A percentile compares a stretch with the other conserved stretches of the same genome.
These are phyloP conservation scores for Cryptococcus sp. DNA, from an alignment of 1,284 basidiomycete genomes.

Conservation along the genomic window DNA sequence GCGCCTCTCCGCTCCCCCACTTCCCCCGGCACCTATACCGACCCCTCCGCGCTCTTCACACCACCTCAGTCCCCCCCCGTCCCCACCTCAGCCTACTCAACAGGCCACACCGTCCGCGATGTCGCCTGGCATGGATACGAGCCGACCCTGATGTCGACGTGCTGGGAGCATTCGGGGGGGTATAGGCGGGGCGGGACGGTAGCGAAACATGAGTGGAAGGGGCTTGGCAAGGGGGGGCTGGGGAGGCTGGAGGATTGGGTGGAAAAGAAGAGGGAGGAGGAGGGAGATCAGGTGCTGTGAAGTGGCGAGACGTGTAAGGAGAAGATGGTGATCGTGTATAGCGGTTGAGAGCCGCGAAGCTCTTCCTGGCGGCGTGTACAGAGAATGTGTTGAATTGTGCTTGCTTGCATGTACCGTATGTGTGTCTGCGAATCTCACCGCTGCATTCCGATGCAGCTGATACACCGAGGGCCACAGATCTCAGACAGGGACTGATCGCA, in stretches of 20 bases:
- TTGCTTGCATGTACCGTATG: neutral
- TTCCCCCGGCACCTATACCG: neutral
- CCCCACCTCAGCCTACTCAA: slow-evolving; percentile 41
- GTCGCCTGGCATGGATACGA: slow-evolving; percentile 60
- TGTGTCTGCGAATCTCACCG: neutral
- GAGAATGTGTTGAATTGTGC: neutral
- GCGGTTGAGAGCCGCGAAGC: too few relatives aligned
- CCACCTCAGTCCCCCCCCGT: slow-evolving; percentile 53
- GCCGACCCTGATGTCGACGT: slow-evolving; percentile 85
- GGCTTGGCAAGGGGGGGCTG: slow-evolving; percentile 65
- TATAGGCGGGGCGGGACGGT: slow-evolving; percentile 64
- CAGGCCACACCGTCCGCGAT: slow-evolving; percentile 62
- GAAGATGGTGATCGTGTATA: neutral
- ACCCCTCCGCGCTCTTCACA: slow-evolving; percentile 1
- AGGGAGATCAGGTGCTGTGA: neutral
- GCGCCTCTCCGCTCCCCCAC: neutral
- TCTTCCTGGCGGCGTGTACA: too few relatives aligned
- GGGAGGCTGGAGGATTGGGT: slow-evolving; percentile 68
- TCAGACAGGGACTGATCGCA: too few relatives aligned
- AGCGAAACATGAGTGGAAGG: slow-evolving; percentile 92
- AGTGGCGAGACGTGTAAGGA: neutral
- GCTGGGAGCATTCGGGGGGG: slow-evolving; percentile 64
- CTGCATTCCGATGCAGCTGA: too few relatives aligned
- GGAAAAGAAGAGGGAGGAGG: slow-evolving; percentile 56
- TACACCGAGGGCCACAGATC: too few relatives aligned